Percentiles rank a stretch among this genome's conserved stretches.
Evolutionary conservation across 2,329 filamentous ascomycete genomes (phyloP).

Genomic region (Beauveria australis): DNA sequence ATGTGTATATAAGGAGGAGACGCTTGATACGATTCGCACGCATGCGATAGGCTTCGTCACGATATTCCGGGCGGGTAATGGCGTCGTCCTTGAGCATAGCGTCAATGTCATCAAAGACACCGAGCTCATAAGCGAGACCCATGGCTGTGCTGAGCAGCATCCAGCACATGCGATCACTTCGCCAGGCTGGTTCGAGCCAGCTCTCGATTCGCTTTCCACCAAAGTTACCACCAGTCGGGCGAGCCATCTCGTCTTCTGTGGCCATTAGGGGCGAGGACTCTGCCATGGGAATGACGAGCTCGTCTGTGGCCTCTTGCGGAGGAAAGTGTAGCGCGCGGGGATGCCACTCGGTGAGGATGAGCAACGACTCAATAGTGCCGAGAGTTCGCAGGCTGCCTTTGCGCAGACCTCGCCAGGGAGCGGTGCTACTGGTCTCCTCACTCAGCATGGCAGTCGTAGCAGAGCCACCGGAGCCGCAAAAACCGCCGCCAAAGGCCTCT

Average conservation of each 20-base stretch:
- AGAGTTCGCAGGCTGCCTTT: constrained; percentile 79
- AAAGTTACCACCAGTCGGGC: constrained; percentile 43
- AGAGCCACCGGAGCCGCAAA: constrained; percentile 58
- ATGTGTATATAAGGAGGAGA: constrained; percentile 81
- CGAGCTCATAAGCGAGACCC: constrained; percentile 84
- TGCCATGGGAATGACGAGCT: constrained; percentile 56
- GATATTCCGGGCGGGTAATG: constrained; percentile 56
- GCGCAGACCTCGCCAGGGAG: constrained; percentile 60
- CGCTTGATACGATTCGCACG: constrained; percentile 76
- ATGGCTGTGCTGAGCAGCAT: constrained; percentile 90
- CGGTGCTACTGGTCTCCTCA: constrained; percentile 58
- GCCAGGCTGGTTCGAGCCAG: constrained; percentile 94
- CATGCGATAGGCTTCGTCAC: constrained; percentile 69
- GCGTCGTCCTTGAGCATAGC: constrained; percentile 54
- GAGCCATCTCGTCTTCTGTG: constrained; percentile 25
- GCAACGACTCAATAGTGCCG: constrained; percentile 86
- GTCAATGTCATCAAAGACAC: constrained; percentile 87
- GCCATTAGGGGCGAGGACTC: constrained; percentile 37
- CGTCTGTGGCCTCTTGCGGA: constrained; percentile 65
- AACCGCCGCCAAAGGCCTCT: constrained; percentile 86
- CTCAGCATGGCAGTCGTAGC: constrained; percentile 29
- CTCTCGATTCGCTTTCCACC: constrained; percentile 83
- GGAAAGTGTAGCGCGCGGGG: constrained; percentile 91
- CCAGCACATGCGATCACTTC: constrained; percentile 94
- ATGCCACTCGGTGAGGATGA: constrained; percentile 96